Evolutionary conservation across 345 rosid species (phyloP), one percentile per base, ranked within the genome.

Genomic region (Ricinus communis): DNA sequence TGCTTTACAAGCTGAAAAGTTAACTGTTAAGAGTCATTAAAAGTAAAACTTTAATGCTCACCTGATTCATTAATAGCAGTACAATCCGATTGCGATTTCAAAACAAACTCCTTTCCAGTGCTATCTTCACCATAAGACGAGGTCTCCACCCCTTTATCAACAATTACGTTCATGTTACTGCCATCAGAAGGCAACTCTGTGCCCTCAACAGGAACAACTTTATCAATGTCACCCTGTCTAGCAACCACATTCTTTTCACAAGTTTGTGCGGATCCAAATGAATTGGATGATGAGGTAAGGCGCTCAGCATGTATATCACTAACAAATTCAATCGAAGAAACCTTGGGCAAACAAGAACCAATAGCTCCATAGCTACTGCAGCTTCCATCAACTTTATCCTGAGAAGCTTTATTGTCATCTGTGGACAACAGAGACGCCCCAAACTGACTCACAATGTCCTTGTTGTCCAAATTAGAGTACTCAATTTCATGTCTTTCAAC

Each of bases 21-120:
- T 40, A 21, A 59, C 40, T 2, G 38, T 2, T 3, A 9, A 33
- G 28, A 63, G 38, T 15, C 43, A 46, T 25, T 21, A 10, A 8
- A 65, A 33, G 64, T n/a, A 30, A 59, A 63, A 63, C 49, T 55
- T 46, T 27, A 52, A 74, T 56, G 27, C 36, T 67, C 77, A 91
- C 95, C 88, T 69, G 83, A 75, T 49, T 73, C 79, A 30, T 74
- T 69, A 5, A 40, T 58, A 74, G 62, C 69, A 77, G 64, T 57
- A 62, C 81, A 54, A 81, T 80, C 79, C 36, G 81, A 65, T 56
- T 70, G 73, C 58, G 79, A 41, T 64, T 80, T 74, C 25, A 80
- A 73, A 58, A 47, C 82, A 68, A 71, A 67, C 78, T 85, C 73
- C 65, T 78, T 77, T 61, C 57, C 69, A 19, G 71, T 19, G 63